These are phyloP conservation scores for Megacollybia marginata DNA, from an alignment of 768 basidiomycete species.

Conservation along the genomic window DNA sequence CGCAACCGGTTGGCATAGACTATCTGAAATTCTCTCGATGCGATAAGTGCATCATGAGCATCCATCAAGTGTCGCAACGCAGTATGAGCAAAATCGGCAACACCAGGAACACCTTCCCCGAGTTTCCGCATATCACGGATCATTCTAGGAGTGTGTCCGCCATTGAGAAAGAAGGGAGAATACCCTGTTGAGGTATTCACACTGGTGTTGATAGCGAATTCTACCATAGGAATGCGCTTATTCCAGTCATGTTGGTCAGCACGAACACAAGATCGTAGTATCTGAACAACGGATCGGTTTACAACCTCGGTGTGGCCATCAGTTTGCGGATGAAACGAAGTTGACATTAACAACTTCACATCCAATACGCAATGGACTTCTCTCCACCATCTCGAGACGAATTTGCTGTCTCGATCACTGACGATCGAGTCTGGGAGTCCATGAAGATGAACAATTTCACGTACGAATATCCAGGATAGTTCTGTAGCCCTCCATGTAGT, in stretches of 20 bases:
- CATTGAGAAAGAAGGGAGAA: background rate
- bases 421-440: background rate
- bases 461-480: background rate
- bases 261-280: slow-evolving; percentile 2
- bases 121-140: background rate
- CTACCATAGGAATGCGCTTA: background rate
- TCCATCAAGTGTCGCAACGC: slow-evolving; percentile 6
- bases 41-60: slow-evolving; percentile 14
- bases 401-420: background rate
- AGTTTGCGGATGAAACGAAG: background rate
- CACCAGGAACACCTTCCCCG: slow-evolving; percentile 3
- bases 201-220: background rate
- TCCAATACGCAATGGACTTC: slow-evolving; percentile 11
- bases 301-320: slow-evolving; percentile 10
- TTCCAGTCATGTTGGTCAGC: slow-evolving; percentile 2
- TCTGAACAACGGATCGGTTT: slow-evolving; percentile 10
- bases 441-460: background rate
- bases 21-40: slow-evolving; percentile 8
- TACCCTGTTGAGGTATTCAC: background rate
- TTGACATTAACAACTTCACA: slow-evolving; percentile 8
- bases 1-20: slow-evolving; percentile 13
- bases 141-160: background rate
- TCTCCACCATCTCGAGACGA: slow-evolving; percentile 14
- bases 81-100: slow-evolving; percentile 9
- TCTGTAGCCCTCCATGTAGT: background rate